phyloP scores from a whole-genome alignment of 495 filamentous ascomycete genomes.

The Haplographium delicatum region DNA sequence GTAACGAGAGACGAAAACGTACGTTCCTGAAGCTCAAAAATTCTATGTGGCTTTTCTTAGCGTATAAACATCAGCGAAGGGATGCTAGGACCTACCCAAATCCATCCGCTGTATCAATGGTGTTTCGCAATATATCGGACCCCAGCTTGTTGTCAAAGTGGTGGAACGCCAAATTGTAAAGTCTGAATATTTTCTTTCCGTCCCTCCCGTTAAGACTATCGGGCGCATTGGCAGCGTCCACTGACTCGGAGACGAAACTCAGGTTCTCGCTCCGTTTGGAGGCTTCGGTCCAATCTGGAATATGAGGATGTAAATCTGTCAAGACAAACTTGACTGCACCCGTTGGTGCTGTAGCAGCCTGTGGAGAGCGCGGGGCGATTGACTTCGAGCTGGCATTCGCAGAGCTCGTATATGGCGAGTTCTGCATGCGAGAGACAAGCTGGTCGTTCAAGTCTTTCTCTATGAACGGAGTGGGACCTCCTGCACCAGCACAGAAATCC shows the following conservation, averaged over 20 bases:
- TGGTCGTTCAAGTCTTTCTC: constrained; percentile 49
- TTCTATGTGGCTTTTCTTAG: constrained; percentile 33
- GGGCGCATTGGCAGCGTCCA: constrained; percentile 58
- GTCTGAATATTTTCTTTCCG: constrained; percentile 46
- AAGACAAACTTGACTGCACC: constrained; percentile 55
- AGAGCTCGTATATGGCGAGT: constrained; percentile 13
- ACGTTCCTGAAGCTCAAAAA: constrained; percentile 69
- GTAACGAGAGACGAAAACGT: constrained; percentile 46
- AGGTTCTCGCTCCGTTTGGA: constrained; percentile 45
- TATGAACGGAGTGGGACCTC: constrained; percentile 61
- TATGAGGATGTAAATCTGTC: constrained; percentile 64
- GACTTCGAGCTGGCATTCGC: constrained; percentile 7
- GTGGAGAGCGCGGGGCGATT: constrained; percentile 16
- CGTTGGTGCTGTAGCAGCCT: constrained; percentile 2
- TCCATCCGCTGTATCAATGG: constrained; percentile 55
- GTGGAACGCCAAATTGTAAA: constrained; percentile 73
- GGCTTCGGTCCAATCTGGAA: constrained; percentile 53
- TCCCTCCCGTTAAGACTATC: constrained; percentile 31
- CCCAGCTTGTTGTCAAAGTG: constrained; percentile 66
- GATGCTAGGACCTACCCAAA: constrained; percentile 45
- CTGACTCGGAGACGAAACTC: constrained; percentile 47
- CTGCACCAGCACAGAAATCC: constrained; percentile 71
- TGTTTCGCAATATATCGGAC: constrained; percentile 51
- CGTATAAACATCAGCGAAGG: neutral
- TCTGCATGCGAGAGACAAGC: constrained; percentile 17